Evolutionary conservation across 2,329 filamentous ascomycete genomes (phyloP).

Genomic region (Venturia pyrina): DNA sequence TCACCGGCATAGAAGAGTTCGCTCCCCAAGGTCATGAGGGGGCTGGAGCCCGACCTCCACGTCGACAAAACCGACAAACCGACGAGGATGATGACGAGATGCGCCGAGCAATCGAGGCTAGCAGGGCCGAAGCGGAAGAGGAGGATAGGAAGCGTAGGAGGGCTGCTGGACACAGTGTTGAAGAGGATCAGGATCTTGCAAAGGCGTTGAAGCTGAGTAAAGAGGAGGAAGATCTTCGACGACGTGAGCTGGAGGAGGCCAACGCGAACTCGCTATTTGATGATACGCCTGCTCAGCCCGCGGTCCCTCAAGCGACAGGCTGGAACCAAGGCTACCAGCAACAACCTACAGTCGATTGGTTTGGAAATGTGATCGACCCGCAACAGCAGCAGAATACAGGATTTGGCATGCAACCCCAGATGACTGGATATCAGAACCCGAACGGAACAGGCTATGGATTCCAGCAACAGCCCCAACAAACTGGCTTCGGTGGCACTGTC

Average conservation of each 20-base stretch:
- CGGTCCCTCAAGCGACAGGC: conserved; percentile 71
- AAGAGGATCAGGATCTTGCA: conserved; percentile 76
- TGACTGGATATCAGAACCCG: conserved; percentile 58
- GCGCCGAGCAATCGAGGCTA: conserved; percentile 82
- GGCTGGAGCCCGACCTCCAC: conserved; percentile 33
- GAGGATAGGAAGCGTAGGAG: conserved; percentile 57
- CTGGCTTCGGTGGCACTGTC: conserved; percentile 42
- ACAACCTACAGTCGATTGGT: conserved; percentile 92
- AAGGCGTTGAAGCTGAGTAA: conserved; percentile 94
- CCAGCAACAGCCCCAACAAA: conserved; percentile 41
- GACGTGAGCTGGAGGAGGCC: conserved; percentile 74
- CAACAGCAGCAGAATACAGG: conserved; percentile 52
- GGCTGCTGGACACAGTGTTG: conserved; percentile 34
- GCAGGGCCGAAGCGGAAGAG: conserved; percentile 90
- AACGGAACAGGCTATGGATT: conserved; percentile 56
- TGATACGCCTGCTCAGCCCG: conserved; percentile 53
- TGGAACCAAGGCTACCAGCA: conserved; percentile 98
- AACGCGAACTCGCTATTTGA: conserved; percentile 87
- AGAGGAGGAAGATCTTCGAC: conserved; percentile 82
- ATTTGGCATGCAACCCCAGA: conserved; percentile 56
- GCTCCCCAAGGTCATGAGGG: conserved; percentile 35
- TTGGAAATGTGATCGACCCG: conserved; percentile 84
- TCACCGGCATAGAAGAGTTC: conserved; percentile 84
- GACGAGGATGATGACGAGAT: conserved; percentile 86
- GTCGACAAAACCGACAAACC: conserved; percentile 40